Evolutionary conservation across 78 protist genomes (phyloP), one percentile per base, ranked within the genome.

Genomic region (Emiliania huxleyi): DNA sequence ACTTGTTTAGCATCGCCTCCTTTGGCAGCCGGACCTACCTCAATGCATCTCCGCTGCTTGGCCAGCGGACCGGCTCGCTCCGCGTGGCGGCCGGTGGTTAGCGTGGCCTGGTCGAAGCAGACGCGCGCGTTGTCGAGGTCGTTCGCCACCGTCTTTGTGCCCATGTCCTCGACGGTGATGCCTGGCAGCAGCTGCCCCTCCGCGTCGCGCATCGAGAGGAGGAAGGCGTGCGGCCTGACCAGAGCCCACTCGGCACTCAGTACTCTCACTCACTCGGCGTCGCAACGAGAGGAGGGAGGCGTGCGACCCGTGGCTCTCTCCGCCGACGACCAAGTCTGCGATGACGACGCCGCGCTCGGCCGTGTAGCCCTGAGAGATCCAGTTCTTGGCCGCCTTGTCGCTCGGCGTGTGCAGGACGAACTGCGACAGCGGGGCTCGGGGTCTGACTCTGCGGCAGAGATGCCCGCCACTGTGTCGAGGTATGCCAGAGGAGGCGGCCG

Each of bases 121-220:
- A 93, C 90, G 90, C 92, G 46, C 37, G 95, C 95, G 87, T 93
- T 93, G 93, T 93, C 95, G 18, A 93, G 91, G 69, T 93, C 94
- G 91, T 93, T 93, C 33, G 93, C 95, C 38, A 87, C 79, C 37
- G 95, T 93, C 94, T 93, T 93, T n/a, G 21, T 2, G 40, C 95
- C 95, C 95, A 93, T 93, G 91, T 93, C 95, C n/a, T 77, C 91
- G 33, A 89, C 69, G 25, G 62, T 19, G 40, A 94, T 91, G 48
- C 95, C 95, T 3, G 48, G 38, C 33, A 81, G 89, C 11, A 56
- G 52, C 93, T 90, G 25, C 55, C 95, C 90, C n/a, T 45, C 92
- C 62, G 44, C 29, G 26, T 33, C 35, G 22, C 93, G 90, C 55
- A 94, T 81, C 84, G 89, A 37, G 43, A 89, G 77, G 44, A 93